A percentile compares a stretch with the other conserved stretches of the same genome.
phyloP scores from a whole-genome alignment of 331 rosid genomes.

The Cydonia oblonga region DNA sequence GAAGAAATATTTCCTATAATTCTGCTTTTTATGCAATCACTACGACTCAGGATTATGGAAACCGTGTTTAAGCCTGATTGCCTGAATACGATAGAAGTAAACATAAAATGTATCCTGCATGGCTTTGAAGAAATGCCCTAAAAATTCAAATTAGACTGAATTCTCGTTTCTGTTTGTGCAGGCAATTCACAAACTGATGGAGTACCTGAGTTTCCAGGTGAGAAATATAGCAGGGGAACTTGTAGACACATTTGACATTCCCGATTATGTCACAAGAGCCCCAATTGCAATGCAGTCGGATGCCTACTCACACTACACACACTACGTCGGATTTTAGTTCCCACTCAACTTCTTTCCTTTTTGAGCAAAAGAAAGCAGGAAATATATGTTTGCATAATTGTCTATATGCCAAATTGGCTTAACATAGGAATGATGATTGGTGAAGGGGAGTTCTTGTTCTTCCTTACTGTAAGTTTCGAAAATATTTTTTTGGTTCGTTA shows the following conservation, averaged over 20 bases:
- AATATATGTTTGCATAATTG: not conserved
- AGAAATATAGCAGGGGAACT: constrained; percentile 77
- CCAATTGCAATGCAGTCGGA: constrained; percentile 79
- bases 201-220: constrained; percentile 83
- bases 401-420: not conserved
- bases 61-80: not conserved
- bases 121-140: not conserved
- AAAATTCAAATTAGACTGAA: not conserved
- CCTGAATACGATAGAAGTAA: not conserved
- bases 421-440: not conserved
- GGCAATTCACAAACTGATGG: constrained; percentile 89
- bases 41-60: not conserved
- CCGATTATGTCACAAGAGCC: constrained; percentile 69
- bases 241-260: constrained; percentile 76
- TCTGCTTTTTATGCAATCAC: not conserved
- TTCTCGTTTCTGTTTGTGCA: constrained; percentile 17
- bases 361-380: not conserved
- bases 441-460: not conserved
- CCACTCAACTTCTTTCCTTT: not conserved
- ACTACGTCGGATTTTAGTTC: constrained; percentile 57
- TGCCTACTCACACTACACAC: constrained; percentile 80
- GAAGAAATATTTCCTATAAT: not conserved
- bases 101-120: not conserved
- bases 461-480: not conserved
- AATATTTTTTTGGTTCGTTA: not conserved